A percentile compares a stretch with the other conserved stretches of the same genome.
These are phyloP conservation scores for Chlorella sp. DNA, from an alignment of 139 green algal species.

Conservation along the genomic window DNA sequence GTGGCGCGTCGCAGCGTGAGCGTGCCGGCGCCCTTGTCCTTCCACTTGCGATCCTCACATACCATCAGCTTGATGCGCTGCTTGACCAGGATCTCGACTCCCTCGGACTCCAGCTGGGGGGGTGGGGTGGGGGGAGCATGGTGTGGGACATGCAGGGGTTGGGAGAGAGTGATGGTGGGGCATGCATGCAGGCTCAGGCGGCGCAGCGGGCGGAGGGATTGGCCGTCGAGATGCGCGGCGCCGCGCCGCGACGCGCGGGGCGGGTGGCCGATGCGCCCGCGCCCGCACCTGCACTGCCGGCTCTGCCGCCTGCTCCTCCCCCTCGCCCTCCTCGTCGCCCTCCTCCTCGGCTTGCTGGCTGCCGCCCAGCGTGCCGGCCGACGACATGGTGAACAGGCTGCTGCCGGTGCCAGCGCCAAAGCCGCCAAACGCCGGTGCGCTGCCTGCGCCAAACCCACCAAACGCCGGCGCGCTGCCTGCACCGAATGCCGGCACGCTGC, in stretches of 20 bases:
- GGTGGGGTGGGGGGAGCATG: not conserved
- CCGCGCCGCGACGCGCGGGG: too few species aligned
- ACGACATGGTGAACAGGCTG: slow-evolving; percentile 14
- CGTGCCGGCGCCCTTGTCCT: slow-evolving; percentile 36
- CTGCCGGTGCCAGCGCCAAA: slow-evolving; percentile 11
- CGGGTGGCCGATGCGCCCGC: not conserved
- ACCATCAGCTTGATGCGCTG: slow-evolving; percentile 29
- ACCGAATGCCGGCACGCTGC: too few species aligned
- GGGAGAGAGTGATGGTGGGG: not conserved
- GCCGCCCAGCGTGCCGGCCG: slow-evolving; percentile 16
- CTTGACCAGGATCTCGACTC: slow-evolving; percentile 34
- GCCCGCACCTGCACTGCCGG: slow-evolving; percentile 6
- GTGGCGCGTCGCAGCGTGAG: slow-evolving; percentile 39
- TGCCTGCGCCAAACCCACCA: not conserved
- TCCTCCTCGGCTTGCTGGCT: not conserved
- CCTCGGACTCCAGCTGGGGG: slow-evolving; percentile 13
- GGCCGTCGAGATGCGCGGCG: too few species aligned
- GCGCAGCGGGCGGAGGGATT: too few species aligned
- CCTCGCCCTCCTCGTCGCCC: slow-evolving; percentile 6
- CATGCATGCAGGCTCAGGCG: too few species aligned
- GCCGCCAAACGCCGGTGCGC: not conserved
- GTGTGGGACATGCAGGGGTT: not conserved
- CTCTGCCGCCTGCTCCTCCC: slow-evolving; percentile 19
- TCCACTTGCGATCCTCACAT: slow-evolving; percentile 41
- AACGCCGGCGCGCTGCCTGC: too few species aligned